Conservation (phyloP, 345 rosid genomes). For the Orychophragmus violaceus region DNA sequence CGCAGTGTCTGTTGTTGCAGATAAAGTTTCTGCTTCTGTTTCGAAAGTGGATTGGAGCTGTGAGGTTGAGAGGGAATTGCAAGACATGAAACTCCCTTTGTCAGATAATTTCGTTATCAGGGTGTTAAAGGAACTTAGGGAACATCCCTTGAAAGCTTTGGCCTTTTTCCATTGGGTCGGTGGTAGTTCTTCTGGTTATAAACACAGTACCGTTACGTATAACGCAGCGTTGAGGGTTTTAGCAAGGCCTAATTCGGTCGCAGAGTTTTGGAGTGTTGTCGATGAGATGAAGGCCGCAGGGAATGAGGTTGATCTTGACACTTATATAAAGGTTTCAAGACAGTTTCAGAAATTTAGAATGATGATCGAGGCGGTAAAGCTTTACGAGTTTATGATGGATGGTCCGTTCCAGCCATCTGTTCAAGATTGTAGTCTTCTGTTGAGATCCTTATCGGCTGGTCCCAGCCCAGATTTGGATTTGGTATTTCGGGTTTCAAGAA, state of each 20-base stretch:
- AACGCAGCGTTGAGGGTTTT: slow-evolving; percentile 60
- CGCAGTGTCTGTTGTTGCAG: slow-evolving; percentile 39
- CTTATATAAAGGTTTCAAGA: slow-evolving; percentile 68
- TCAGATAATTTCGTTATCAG: slow-evolving; percentile 63
- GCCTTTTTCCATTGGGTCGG: slow-evolving; percentile 53
- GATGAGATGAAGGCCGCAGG: slow-evolving; percentile 64
- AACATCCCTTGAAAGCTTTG: slow-evolving; percentile 46
- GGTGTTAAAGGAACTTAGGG: slow-evolving; percentile 59
- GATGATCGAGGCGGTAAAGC: slow-evolving; percentile 67
- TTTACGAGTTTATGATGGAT: slow-evolving; percentile 87
- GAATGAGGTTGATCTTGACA: slow-evolving; percentile 58
- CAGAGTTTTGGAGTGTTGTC: slow-evolving; percentile 62
- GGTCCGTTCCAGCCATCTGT: slow-evolving; percentile 67
- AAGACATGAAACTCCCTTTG: slow-evolving; percentile 39
- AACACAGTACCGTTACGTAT: slow-evolving; percentile 47
- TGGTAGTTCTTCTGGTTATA: slow-evolving; percentile 29
- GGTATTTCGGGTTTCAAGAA: slow-evolving; percentile 56
- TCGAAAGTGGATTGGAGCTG: slow-evolving; percentile 38
- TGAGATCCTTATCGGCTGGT: slow-evolving; percentile 48
- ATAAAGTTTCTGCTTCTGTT: slow-evolving; percentile 38
- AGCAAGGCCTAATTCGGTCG: slow-evolving; percentile 49
- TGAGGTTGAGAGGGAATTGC: slow-evolving; percentile 52
- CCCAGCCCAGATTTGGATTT: slow-evolving; percentile 48
- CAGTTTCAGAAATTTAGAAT: slow-evolving; percentile 66
- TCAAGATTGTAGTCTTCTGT: slow-evolving; percentile 58